Evolutionary conservation across 495 filamentous ascomycete genomes (phyloP), one percentile per base, ranked within the genome.

Genomic region (Podospora comata): DNA sequence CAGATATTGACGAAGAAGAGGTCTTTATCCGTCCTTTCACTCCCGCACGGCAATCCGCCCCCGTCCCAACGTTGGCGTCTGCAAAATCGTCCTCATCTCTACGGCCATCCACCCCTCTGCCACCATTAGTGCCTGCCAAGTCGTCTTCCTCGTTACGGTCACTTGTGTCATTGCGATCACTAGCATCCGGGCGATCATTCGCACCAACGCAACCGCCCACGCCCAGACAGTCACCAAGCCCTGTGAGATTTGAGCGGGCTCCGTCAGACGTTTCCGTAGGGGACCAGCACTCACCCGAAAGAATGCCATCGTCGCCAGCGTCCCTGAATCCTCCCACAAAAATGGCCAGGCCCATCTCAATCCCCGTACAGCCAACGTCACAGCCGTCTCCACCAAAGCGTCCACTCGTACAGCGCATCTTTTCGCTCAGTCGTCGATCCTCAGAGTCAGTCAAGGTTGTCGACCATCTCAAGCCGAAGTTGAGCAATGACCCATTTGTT

Each of bases 1-100:
- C 70, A 3, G 79, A 79, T 15, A 71, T 77, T 23, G 72, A 78
- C 11, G 62, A 73, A 27, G 56, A 30, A 28, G 64, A 69, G 28
- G 55, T 58, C 9, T 28, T 67, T 11, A 20, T 32, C 0, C 69
- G 59, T 19, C 69, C 69, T 2, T 58, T n/a, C 13, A 58, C 55
- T 58, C 55, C 55, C 5, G 4, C 55, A 23, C 23, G 39, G 39
- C 39, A 5, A 11, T 48, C 39, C 39, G 13, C 39, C 15, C 39
- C 39, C 39, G 6, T 48, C 6, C 13, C 39, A 48, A 2, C 15
- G 39, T 16, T 48, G 15, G 7, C 13, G 9, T 11, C 39, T 48
- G 39, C 39, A 0, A 18, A 48, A 48, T 48, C 39, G 39, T 48
- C 39, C 39, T 32, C 30, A 4, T 32, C 30, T 32, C 1, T 32